These are phyloP conservation scores for Scenedesmus sp. DNA, from an alignment of 163 green algal genomes.

Conservation along the genomic window DNA sequence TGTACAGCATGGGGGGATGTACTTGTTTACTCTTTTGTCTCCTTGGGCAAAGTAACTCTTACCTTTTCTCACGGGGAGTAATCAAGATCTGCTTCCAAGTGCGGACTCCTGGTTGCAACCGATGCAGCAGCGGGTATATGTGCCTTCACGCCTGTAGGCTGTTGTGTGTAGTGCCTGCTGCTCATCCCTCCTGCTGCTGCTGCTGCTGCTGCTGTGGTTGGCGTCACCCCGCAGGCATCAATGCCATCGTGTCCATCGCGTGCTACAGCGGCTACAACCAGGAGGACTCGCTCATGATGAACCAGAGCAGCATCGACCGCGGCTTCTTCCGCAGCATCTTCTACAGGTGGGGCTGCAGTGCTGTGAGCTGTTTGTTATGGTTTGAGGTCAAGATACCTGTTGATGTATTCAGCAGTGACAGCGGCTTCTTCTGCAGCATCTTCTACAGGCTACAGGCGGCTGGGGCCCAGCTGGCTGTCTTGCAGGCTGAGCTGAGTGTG, in stretches of 20 bases:
- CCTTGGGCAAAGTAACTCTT: no score
- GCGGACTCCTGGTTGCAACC: no score
- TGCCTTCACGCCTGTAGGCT: no score
- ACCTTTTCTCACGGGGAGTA: no score
- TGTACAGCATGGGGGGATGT: no score
- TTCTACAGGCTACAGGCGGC: background rate
- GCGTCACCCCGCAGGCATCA: constrained; percentile 76
- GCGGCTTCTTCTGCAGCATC: background rate
- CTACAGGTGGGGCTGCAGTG: constrained; percentile 78
- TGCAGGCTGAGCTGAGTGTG: no score
- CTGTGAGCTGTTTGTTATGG: background rate
- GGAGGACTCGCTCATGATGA: constrained; percentile 99
- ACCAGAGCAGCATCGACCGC: constrained; percentile 96
- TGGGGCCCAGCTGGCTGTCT: background rate
- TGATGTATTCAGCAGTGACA: no score
- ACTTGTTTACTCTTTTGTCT: no score
- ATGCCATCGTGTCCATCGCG: constrained; percentile 96
- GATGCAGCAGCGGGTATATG: no score
- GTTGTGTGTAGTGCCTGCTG: no score
- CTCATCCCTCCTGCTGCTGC: background rate
- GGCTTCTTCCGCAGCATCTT: constrained; percentile 98
- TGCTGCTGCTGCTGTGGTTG: background rate
- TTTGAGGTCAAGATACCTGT: no score
- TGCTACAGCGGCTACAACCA: constrained; percentile 99
- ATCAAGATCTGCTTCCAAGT: no score